These are phyloP conservation scores for Cercospora zeae-maydis DNA, from an alignment of 2,329 filamentous ascomycete genomes.

Conservation along the genomic window DNA sequence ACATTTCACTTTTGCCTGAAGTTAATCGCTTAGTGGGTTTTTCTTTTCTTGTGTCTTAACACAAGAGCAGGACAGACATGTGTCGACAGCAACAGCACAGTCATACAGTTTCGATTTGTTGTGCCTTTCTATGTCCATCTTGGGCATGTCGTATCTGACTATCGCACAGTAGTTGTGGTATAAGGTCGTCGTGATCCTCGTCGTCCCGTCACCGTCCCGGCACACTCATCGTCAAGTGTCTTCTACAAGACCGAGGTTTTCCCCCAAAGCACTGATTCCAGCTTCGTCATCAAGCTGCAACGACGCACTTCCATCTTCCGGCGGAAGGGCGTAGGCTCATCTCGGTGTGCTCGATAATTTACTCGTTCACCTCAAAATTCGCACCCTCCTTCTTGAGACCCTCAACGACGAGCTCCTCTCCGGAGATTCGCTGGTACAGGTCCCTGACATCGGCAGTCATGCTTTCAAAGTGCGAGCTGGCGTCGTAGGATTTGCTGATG, in stretches of 20 bases:
- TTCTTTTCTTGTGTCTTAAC: background rate
- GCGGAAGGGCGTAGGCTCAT: background rate
- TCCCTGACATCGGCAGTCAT: conserved; percentile 90
- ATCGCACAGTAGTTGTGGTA: background rate
- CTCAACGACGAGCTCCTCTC: conserved; percentile 83
- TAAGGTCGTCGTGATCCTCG: background rate
- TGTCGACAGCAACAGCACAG: background rate
- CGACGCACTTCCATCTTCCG: background rate
- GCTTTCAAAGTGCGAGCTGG: conserved; percentile 96
- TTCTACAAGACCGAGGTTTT: background rate
- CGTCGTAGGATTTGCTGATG: conserved; percentile 98
- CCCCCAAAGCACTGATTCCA: background rate
- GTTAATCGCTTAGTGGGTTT: no score
- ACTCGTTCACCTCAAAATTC: conserved; percentile 47
- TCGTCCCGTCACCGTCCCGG: background rate
- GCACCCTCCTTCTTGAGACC: conserved; percentile 72
- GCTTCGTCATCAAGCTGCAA: background rate
- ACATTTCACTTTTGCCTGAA: no score
- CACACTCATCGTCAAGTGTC: background rate
- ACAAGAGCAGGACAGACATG: no score
- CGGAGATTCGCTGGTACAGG: conserved; percentile 79
- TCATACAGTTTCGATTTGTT: background rate
- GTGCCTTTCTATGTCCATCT: background rate
- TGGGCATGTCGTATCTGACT: background rate
- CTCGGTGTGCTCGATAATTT: background rate